Evolutionary conservation across 768 basidiomycete genomes (phyloP), one percentile per base, ranked within the genome.

Genomic region (Coprinellus micaceus): DNA sequence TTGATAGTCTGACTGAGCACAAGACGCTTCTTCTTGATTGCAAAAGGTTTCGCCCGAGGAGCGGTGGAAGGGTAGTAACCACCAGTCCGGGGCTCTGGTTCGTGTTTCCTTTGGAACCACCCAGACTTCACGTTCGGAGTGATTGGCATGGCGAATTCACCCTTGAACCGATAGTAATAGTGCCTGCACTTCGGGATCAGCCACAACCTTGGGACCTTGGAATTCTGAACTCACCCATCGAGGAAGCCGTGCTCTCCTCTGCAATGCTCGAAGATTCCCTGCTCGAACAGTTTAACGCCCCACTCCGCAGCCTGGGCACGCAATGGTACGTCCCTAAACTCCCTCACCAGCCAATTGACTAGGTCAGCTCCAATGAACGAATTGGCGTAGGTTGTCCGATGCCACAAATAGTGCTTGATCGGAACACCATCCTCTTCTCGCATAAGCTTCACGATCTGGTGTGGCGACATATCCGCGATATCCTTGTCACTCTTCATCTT

Each of bases 281-380:
- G 85, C 40, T 92, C 87, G 63, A 84, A 80, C 21, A 98, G 69
- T 61, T 80, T 86, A 28, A 78, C 71, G 4, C 91, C 96, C 82
- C 85, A 88, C 58, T 94, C 89, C 17, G 81, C 73, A 0, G 82
- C 96, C 61, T 94, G 89, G 25, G 87, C 83, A 51, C 91, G 77
- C 15, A 88, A 89, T 1, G 88, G 86, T 6, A 97, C 84, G 66
- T 98, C 95, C 28, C 85, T 82, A 65, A 94, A 98, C 69, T 94
- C 90, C 29, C 90, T 82, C n/a, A 91, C 83, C 19, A 97, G 74
- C 95, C 95, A 98, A 1, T 87, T 88, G 22, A 94, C 89, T 61
- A 98, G 85, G 40, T 94, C 91, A 60, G 83, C 86, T 1, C 95
- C 95, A 10, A 86, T 91, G 68, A 98, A 98, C 4, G 89, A 86